These are phyloP conservation scores for Elsinoe batatas DNA, from an alignment of 2,329 filamentous ascomycete species.

Conservation along the genomic window DNA sequence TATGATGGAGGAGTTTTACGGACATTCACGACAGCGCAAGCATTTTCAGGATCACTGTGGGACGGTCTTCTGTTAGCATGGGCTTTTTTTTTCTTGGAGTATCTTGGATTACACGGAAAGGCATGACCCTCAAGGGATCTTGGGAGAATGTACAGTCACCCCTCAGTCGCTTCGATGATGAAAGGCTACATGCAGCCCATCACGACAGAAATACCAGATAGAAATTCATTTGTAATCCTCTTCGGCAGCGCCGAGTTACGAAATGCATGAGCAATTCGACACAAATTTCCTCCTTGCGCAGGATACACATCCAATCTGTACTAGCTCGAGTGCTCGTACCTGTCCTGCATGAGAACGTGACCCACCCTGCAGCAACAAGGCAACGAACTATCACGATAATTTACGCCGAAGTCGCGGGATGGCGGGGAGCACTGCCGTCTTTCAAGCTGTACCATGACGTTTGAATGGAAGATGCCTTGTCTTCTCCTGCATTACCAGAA, in stretches of 20 bases:
- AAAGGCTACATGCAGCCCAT: not conserved
- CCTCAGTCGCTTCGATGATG: not conserved
- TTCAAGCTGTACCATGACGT: conserved; percentile 1
- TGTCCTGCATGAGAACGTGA: conserved; percentile 2
- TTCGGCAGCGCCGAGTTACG: conserved; percentile 5
- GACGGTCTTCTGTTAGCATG: conserved; percentile 3
- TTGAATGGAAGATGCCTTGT: conserved; percentile 1
- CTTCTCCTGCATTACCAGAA: not conserved
- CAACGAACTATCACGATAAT: conserved; percentile 3
- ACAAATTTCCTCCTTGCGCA: not conserved
- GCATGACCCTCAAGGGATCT: not conserved
- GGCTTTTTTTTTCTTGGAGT: not conserved
- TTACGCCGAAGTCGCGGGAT: not conserved
- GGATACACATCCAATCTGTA: not conserved
- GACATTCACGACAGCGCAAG: conserved; percentile 5
- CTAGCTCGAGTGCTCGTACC: not conserved
- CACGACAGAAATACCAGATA: not conserved
- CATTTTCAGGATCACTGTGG: conserved; percentile 6
- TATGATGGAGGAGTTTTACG: conserved; percentile 5
- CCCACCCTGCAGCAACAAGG: not conserved
- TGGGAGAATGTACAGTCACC: conserved; percentile 9
- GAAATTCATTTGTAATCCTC: conserved; percentile 6
- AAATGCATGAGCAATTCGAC: conserved; percentile 1
- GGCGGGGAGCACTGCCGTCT: not conserved
- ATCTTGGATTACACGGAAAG: not conserved